Evolutionary conservation across 768 basidiomycete species (phyloP), one percentile per base, ranked within the genome.

Genomic region (Inosperma sp.): DNA sequence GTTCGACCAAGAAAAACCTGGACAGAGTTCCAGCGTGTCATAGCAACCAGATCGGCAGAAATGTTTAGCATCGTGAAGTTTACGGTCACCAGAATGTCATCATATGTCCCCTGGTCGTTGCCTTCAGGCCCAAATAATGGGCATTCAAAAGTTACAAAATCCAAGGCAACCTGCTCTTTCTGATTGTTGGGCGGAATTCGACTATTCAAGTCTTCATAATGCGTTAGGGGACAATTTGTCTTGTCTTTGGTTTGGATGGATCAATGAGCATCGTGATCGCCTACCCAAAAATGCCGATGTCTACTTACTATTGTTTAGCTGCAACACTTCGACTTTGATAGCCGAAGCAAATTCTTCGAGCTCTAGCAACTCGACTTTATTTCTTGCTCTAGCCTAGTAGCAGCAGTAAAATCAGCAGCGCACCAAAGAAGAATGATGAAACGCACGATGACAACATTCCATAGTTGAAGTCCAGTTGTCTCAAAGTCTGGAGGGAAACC

Each of bases 381-480:
- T n/a, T n/a, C n/a, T n/a, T n/a, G n/a, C n/a, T n/a, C n/a, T n/a
- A n/a, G n/a, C n/a, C n/a, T n/a, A n/a, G n/a, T n/a, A n/a, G n/a
- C n/a, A n/a, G n/a, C n/a, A n/a, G n/a, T n/a, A 9, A 29, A 7
- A 25, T 7, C 22, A n/a, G 26, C 33, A 3, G 17, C 5, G 16
- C 27, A 23, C 10, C 21, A 27, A 27, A 36, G 25, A 21, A 36
- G 22, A 29, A 39, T n/a, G 40, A 2, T 10, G 16, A 27, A 16
- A 53, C 52, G 16, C 7, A 53, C 52, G 3, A 53, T 27, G 12
- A 27, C 17, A 17, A 53, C 23, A 42, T 48, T 53, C 52, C 52
- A 53, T 14, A 42, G 31, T 13, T 36, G 29, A 21, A 13, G 19
- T 7, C 30, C 26, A 1, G 26, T 27, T 4, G 30, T n/a, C 25